Evolutionary conservation across 495 filamentous ascomycete genomes (phyloP).

Genomic region (Podospora australis): DNA sequence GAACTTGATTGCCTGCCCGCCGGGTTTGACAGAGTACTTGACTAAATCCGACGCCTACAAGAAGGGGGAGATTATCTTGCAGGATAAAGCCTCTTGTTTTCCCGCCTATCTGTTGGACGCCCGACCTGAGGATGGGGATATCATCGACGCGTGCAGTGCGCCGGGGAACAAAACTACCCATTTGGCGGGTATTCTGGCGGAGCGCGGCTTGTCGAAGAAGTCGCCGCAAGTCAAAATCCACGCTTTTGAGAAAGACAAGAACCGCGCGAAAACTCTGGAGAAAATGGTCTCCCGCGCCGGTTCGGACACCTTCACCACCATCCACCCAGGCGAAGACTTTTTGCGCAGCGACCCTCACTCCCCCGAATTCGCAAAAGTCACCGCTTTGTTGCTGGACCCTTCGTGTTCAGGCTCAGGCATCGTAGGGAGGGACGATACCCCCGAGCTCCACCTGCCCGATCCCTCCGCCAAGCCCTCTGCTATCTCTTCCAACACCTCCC

Average conservation of each 20-base stretch:
- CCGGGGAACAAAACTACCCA: slow-evolving; percentile 98
- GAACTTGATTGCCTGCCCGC: slow-evolving; percentile 72
- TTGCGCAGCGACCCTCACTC: slow-evolving; percentile 58
- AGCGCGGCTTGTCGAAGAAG: slow-evolving; percentile 3
- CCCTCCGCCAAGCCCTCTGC: slow-evolving; percentile 23
- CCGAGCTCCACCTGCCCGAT: slow-evolving; percentile 49
- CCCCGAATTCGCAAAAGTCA: slow-evolving; percentile 51
- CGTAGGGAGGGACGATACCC: slow-evolving; percentile 72
- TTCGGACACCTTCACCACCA: slow-evolving; percentile 53
- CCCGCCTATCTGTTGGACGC: slow-evolving; percentile 78
- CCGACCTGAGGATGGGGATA: slow-evolving; percentile 52
- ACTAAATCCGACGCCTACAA: slow-evolving; percentile 64
- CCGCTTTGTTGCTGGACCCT: slow-evolving; percentile 77
- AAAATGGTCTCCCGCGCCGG: slow-evolving; percentile 79
- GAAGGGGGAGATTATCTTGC: slow-evolving; percentile 72
- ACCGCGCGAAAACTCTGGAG: slow-evolving; percentile 62
- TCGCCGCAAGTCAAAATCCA: slow-evolving; percentile 33
- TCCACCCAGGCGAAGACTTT: slow-evolving; percentile 73
- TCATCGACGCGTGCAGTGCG: slow-evolving; percentile 86
- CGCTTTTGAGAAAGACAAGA: slow-evolving; percentile 65
- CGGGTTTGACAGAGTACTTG: slow-evolving; percentile 53
- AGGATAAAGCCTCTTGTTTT: slow-evolving; percentile 96
- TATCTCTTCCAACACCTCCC: background rate
- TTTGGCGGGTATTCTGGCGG: slow-evolving; percentile 62
- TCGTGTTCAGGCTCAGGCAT: slow-evolving; percentile 95